Evolutionary conservation across 2,329 filamentous ascomycete genomes (phyloP), one percentile per base, ranked within the genome.

Genomic region (Fusarium poae): DNA sequence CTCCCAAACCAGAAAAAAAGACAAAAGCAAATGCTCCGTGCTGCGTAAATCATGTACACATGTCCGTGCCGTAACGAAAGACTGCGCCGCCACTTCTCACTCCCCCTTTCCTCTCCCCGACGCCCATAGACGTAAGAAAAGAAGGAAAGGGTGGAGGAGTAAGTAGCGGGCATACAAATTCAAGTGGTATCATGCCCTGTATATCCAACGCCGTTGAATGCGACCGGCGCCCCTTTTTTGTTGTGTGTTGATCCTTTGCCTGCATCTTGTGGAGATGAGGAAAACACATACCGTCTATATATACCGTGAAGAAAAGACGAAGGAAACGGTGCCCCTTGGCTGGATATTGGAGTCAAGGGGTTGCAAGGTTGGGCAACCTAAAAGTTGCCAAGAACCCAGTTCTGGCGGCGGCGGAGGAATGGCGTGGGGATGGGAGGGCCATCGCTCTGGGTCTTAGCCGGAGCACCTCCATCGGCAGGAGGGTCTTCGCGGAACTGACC

Each of bases 191-290:
- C 48, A 50, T 40, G 35, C 25, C 34, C 39, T 53, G 43, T 71
- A 54, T 74, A 74, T 74, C 72, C 72, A 74, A 74, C 72, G 71
- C 72, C 72, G 58, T 73, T 63, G 61, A 72, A 70, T 74, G 72
- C 68, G 69, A 56, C 68, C 63, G 68, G 67, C 62, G 61, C 65
- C 62, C 58, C 71, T 62, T 60, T 60, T 62, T 61, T 35, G 25
- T 25, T 43, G 35, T 58, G 50, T 58, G 54, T 57, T 49, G 44
- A 60, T 50, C 60, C 35, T 48, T 37, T 53, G 39, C 54, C 61
- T 61, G 35, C 57, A 57, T 49, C 35, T 30, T 18, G n/a, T 27
- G 29, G 39, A 57, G 60, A 53, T 56, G 53, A 56, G 43, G 51
- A 46, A 46, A 55, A 58, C 45, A 51, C 40, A 46, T 43, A 21